Base-by-base conservation (phyloP, 176 grass and related monocot species). In the Coix lacrymajobi region DNA sequence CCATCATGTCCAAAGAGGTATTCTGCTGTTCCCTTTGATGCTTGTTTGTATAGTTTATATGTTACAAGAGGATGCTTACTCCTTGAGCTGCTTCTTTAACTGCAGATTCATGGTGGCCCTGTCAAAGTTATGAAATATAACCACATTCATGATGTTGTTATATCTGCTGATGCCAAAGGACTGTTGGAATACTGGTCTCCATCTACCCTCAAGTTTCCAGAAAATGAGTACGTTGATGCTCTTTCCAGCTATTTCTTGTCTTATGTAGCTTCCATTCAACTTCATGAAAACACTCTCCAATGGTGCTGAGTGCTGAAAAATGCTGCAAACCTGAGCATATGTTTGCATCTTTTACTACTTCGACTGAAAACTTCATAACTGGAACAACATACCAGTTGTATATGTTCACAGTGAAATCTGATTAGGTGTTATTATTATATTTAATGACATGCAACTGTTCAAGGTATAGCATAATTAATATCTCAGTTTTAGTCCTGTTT, bases 41-140 rank as follows among this genome's bases (percentile, higher is more conserved):
- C 78, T 39, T 68, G 16, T 38, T 54, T 70, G 58, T 12, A 37
- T 76, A 29, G 26, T 62, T 51, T 8, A 22, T 8, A 22, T 38
- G 20, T 75, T 61, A 74, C 30, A 36, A 54, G 61, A 69, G 19
- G 41, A 64, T 78, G 40, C 58, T 49, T 57, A 58, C 25, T 37
- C 20, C 77, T 80, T 73, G 41, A 54, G n/a, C 33, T 87, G 25
- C 49, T 80, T 61, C 20, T 60, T 79, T 66, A 45, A 34, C 15
- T 88, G 49, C 78, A 97, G 96, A 90, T 99, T 93, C 93, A 99
- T 78, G 75, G 83, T 76, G 89, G 91, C 49, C 91, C 96, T 22
- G 85, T 99, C 49, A 86, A 92, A 91, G 80, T 91, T 31, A 96
- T 99, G 96, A 99, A 95, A 61, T 99, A 99, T 62, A 99, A 99